Conservation (phyloP, 768 basidiomycete genomes). For the Pulveroboletus sp. region DNA sequence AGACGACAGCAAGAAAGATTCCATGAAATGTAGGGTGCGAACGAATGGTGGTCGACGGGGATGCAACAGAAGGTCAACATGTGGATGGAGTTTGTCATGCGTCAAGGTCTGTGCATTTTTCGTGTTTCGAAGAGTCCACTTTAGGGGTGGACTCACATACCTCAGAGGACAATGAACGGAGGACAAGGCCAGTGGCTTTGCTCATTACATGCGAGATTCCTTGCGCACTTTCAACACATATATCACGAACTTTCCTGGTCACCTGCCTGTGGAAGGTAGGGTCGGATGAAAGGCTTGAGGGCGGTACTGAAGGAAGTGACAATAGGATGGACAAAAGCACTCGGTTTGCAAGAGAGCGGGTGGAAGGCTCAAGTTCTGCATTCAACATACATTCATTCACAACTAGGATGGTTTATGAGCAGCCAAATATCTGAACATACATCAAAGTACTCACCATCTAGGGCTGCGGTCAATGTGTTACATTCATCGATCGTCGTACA, state of each 20-base stretch:
- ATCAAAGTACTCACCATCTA: slow-evolving; percentile 48
- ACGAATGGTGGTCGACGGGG: slow-evolving; percentile 76
- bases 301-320: slow-evolving; percentile 51
- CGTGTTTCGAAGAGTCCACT: background rate
- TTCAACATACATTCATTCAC: slow-evolving; percentile 45
- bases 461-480: slow-evolving; percentile 45
- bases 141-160: slow-evolving; percentile 23
- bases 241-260: slow-evolving; percentile 40
- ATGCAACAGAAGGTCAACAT: slow-evolving; percentile 64
- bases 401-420: slow-evolving; percentile 37
- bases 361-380: slow-evolving; percentile 44
- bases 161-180: slow-evolving; percentile 35
- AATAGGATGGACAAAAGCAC: slow-evolving; percentile 54
- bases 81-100: slow-evolving; percentile 26
- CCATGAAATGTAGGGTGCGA: slow-evolving; percentile 59
- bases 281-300: slow-evolving; percentile 51
- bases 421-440: background rate
- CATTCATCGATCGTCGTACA: slow-evolving; percentile 50
- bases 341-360: slow-evolving; percentile 56
- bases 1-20: slow-evolving; percentile 55
- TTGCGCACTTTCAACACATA: slow-evolving; percentile 45
- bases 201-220: slow-evolving; percentile 58
- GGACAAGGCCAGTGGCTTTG: slow-evolving; percentile 54
- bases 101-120: slow-evolving; percentile 13
- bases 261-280: slow-evolving; percentile 44